phyloP scores from a whole-genome alignment of 2,329 filamentous ascomycete genomes.

The Tolypocladium capitatum region DNA sequence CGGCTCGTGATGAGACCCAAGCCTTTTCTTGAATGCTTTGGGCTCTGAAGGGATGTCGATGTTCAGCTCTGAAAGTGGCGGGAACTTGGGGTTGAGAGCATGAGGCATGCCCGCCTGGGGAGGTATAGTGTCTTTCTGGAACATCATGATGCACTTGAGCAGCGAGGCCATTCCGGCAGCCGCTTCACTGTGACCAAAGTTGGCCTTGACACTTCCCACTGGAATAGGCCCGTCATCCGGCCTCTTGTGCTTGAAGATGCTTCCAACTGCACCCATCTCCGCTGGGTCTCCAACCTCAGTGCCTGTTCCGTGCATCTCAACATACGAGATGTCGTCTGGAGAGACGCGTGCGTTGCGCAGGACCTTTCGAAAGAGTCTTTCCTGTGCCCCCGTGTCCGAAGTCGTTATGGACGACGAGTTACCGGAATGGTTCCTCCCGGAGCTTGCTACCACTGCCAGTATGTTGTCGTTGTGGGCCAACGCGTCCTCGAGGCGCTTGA shows the following conservation, averaged over 20 bases:
- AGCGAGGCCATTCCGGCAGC: too few species aligned
- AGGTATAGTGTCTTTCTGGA: too few species aligned
- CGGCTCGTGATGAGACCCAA: too few species aligned
- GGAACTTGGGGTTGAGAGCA: too few species aligned
- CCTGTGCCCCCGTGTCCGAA: slow-evolving; percentile 25
- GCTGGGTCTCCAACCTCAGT: slow-evolving; percentile 74
- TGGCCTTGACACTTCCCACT: slow-evolving; percentile 29
- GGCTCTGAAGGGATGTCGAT: too few species aligned
- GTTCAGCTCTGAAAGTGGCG: too few species aligned
- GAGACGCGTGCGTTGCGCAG: slow-evolving; percentile 61
- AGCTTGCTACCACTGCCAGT: slow-evolving; percentile 58
- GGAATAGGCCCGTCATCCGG: slow-evolving; percentile 16
- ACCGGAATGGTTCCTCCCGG: slow-evolving; percentile 68
- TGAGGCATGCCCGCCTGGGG: too few species aligned
- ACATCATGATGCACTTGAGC: too few species aligned
- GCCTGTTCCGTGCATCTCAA: slow-evolving; percentile 81
- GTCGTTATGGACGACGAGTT: slow-evolving; percentile 73
- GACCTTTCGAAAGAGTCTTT: slow-evolving; percentile 29
- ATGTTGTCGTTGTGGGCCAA: slow-evolving; percentile 61
- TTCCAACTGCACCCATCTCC: slow-evolving; percentile 60
- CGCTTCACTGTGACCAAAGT: slow-evolving; percentile 29
- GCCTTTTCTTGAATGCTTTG: too few species aligned
- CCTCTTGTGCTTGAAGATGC: not conserved
- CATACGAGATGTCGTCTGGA: slow-evolving; percentile 62
- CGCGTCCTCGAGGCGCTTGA: slow-evolving; percentile 69